Base-by-base conservation (phyloP, 768 basidiomycete genomes). In the Suillus variegatus region DNA sequence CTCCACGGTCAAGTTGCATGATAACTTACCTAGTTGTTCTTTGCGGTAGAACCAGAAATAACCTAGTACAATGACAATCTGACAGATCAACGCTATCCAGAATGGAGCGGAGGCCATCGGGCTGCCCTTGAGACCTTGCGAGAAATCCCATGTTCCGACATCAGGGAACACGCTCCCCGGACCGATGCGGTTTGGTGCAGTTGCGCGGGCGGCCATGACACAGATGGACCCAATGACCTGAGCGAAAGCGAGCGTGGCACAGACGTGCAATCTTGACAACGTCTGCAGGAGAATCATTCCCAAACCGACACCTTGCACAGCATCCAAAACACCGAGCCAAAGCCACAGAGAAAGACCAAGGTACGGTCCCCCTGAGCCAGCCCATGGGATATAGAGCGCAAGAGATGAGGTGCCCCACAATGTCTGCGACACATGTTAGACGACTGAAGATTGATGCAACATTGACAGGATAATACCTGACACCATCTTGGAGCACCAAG, bases 1-100 rank as follows among this genome's bases (percentile, higher is more conserved):
- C 4, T 28, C 40, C 12, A 25, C 18, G 28, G 52, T 28, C 28
- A 32, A 20, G 18, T 32, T 25, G 47, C 14, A 56, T 13, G 18
- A 32, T 5, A 4, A 82, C 91, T 61, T 74, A 92, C 91, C 78
- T 66, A 97, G 86, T 76, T 97, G 95, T 78, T 97, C 95, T 80
- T 94, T 95, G 77, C 95, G 88, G 79, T 96, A 97, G 86, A 97
- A 96, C 93, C 93, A 93, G 82, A 95, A 95, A 81, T 97, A 97
- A 25, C 95, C 95, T 66, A 89, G 77, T 65, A 96, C 93, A 73
- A 97, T 94, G 69, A 95, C 76, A 62, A 97, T 73, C 74, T 94
- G 93, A 74, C 88, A 92, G 8, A 87, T 70, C 63, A 93, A 80
- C 55, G 93, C 93, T 60, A 95, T 78, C 95, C 95, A 97, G 83